These are phyloP conservation scores for Gaeumannomyces tritici DNA, from an alignment of 2,329 filamentous ascomycete species.

Conservation along the genomic window DNA sequence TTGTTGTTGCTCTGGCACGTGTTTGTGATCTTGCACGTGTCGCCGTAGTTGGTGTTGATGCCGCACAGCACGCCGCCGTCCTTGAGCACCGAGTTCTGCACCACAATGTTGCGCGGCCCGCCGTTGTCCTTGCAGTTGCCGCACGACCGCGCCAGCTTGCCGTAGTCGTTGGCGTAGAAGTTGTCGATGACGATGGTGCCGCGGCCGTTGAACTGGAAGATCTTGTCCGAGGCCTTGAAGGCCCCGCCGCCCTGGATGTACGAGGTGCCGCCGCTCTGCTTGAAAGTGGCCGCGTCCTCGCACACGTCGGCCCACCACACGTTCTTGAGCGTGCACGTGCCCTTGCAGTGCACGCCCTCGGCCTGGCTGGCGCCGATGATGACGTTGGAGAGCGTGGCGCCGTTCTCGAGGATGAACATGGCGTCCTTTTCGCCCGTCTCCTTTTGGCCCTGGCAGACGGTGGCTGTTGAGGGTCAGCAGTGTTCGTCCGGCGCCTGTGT, in stretches of 20 bases:
- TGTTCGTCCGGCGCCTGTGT: too few species aligned
- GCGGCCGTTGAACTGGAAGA: slow-evolving; percentile 27
- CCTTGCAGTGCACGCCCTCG: slow-evolving; percentile 39
- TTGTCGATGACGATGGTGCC: slow-evolving; percentile 23
- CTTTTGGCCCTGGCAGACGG: slow-evolving; percentile 9
- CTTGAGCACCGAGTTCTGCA: slow-evolving; percentile 26
- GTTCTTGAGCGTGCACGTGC: slow-evolving; percentile 27
- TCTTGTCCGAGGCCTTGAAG: slow-evolving; percentile 24
- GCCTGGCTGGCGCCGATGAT: slow-evolving; percentile 39
- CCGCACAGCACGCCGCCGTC: slow-evolving; percentile 28
- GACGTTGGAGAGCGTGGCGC: slow-evolving; percentile 39
- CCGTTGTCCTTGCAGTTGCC: slow-evolving; percentile 28
- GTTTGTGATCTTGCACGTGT: slow-evolving; percentile 6
- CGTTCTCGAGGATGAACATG: slow-evolving; percentile 39
- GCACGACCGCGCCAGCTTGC: slow-evolving; percentile 39
- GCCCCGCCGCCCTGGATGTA: slow-evolving; percentile 27
- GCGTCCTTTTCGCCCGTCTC: slow-evolving; percentile 23
- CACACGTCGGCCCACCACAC: slow-evolving; percentile 26
- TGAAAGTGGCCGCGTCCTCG: slow-evolving; percentile 25
- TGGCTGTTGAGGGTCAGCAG: background rate
- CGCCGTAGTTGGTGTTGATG: slow-evolving; percentile 26
- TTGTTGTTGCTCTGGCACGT: slow-evolving; percentile 5
- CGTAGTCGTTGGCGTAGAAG: slow-evolving; percentile 35
- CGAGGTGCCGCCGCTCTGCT: slow-evolving; percentile 24
- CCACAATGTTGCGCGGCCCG: slow-evolving; percentile 32